phyloP scores from a whole-genome alignment of 371 early-diverging fungal species.

The Apophysomyces variabilis region DNA sequence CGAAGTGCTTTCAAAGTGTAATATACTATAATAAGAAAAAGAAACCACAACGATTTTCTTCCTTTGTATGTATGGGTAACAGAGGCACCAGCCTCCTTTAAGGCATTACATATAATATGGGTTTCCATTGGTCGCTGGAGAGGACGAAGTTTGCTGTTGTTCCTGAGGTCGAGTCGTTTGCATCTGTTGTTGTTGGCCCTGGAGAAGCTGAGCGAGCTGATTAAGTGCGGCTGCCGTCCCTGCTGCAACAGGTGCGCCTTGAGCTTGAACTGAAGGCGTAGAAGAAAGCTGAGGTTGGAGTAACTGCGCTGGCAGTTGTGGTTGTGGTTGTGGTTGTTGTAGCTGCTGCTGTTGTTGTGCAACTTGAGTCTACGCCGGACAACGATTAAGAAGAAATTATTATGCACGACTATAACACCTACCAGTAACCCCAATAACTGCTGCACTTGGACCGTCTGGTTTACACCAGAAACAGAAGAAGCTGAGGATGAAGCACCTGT shows the following conservation, averaged over 20 bases:
- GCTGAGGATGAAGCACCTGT: not conserved
- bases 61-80: not conserved
- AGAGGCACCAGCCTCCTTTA: not conserved
- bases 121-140: not conserved
- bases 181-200: conserved; percentile 26
- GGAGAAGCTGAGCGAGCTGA: conserved; percentile 28
- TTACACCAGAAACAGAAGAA: conserved; percentile 19
- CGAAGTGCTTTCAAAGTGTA: no score
- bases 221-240: conserved; percentile 15
- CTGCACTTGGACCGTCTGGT: conserved; percentile 24
- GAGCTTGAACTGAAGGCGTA: conserved; percentile 8
- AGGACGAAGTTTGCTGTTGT: conserved; percentile 9
- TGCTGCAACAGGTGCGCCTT: conserved; percentile 10
- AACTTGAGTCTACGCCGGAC: conserved; percentile 17
- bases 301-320: not conserved
- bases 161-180: conserved; percentile 14
- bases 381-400: not conserved
- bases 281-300: conserved; percentile 14
- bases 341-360: conserved; percentile 24
- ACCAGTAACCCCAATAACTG: conserved; percentile 26
- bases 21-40: no score
- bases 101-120: not conserved
- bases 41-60: no score
- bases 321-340: conserved; percentile 15
- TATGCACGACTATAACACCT: not conserved